Evolutionary conservation across 768 basidiomycete genomes (phyloP).

Genomic region (Suillus hirtellus): DNA sequence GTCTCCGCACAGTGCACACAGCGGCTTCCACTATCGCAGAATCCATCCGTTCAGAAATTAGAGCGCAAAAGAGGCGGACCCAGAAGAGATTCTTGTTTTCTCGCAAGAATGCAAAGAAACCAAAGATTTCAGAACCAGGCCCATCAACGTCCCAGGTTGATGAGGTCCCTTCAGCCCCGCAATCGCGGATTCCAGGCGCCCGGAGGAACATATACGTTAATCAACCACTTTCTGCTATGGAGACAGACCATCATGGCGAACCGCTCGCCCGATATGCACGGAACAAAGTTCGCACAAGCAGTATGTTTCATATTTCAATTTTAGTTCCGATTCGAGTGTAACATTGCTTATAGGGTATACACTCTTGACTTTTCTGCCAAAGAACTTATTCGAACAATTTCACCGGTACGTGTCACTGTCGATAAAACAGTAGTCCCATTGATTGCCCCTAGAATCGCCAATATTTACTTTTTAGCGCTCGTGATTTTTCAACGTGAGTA

Average conservation of each 20-base stretch:
- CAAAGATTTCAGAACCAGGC: constrained; percentile 33
- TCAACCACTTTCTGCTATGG: constrained; percentile 57
- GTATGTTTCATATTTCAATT: constrained; percentile 46
- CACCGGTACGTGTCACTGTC: constrained; percentile 54
- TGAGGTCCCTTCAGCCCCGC: constrained; percentile 16
- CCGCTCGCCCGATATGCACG: constrained; percentile 77
- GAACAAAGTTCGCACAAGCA: constrained; percentile 94
- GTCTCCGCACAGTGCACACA: constrained; percentile 89
- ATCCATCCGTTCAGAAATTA: constrained; percentile 76
- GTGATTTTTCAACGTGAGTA: constrained; percentile 75
- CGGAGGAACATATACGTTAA: constrained; percentile 86
- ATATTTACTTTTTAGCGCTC: constrained; percentile 87
- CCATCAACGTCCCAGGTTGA: constrained; percentile 28
- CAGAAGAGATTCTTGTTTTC: constrained; percentile 56
- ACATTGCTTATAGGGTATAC: constrained; percentile 71
- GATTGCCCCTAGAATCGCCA: constrained; percentile 63
- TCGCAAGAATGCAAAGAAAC: constrained; percentile 53
- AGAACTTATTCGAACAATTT: constrained; percentile 95
- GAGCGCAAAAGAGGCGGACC: constrained; percentile 59
- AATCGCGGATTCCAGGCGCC: constrained; percentile 42
- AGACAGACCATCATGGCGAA: constrained; percentile 73
- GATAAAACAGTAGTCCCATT: not conserved
- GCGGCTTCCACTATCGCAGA: constrained; percentile 90
- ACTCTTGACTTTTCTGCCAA: constrained; percentile 84
- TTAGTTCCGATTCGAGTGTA: not conserved